Base-by-base conservation (phyloP, 805 yeast species). In the Pichia heedii region DNA sequence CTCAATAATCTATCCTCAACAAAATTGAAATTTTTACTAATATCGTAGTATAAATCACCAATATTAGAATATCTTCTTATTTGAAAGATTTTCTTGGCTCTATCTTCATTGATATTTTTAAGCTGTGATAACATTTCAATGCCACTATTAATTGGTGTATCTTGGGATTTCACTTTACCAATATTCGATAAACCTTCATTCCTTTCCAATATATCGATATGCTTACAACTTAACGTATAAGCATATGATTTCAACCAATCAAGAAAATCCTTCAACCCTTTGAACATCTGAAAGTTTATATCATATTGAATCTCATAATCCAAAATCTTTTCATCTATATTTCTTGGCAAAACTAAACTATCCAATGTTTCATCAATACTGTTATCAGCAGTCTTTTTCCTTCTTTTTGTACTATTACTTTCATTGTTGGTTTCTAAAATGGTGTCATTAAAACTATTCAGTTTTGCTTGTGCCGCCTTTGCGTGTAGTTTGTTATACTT, bases 231-330 rank as follows among this genome's bases (percentile, higher is more conserved):
- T 7, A 81, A 67, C 0, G 86, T 68, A 50, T 77, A 73, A 0
- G 84, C 65, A 48, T 80, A 69, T 15, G 80, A 71, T 37, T 67
- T 71, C 15, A 81, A 54, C 78, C 85, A 78, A 4, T 62, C 67
- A 1, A 67, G 43, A 1, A 73, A 60, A 40, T 79, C 84, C 38
- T 58, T 67, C 7, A 55, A 54, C 37, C 66, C 74, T 60, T 66
- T 68, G 2, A 73, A 67, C 15, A 70, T 73, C 50, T 78, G 77
- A 1, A 79, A 55, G 48, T 76, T 77, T 19, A 75, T 57, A 3
- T 71, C 70, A 50, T 67, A 51, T 27, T 64, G 51, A 7, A 79
- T 59, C 55, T 79, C 79, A 9, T 73, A 58, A 32, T 66, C 66
- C 13, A 70, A 58, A 1, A 78, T 46, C 5, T 69, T 53, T 13